These are phyloP conservation scores for Xylaria sp. DNA, from an alignment of 2,329 filamentous ascomycete species.

Conservation along the genomic window DNA sequence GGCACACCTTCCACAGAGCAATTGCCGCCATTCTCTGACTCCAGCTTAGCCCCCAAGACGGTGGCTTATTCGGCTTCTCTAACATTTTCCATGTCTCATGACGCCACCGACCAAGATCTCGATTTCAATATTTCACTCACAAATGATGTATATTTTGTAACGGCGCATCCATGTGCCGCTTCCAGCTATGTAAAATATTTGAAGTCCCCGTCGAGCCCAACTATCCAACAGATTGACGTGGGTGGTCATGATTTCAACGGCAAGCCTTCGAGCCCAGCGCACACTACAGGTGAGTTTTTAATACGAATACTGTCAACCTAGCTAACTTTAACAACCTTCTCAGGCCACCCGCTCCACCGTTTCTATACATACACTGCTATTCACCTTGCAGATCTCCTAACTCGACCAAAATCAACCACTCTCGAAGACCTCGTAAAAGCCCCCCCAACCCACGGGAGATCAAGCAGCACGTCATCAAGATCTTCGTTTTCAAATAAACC, in stretches of 20 bases:
- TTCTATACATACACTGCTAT: slow-evolving; percentile 69
- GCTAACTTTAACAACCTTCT: slow-evolving; percentile 25
- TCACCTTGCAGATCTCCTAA: slow-evolving; percentile 66
- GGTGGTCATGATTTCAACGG: slow-evolving; percentile 57
- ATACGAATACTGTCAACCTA: slow-evolving; percentile 1
- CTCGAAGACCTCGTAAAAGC: slow-evolving; percentile 35
- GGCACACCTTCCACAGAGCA: slow-evolving; percentile 57
- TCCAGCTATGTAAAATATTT: slow-evolving; percentile 67
- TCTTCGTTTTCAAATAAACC: slow-evolving; percentile 43
- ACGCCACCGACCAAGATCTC: slow-evolving; percentile 52
- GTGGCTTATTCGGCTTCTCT: slow-evolving; percentile 55
- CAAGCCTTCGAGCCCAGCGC: slow-evolving; percentile 58
- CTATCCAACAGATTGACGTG: slow-evolving; percentile 66
- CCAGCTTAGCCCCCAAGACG: slow-evolving; percentile 47
- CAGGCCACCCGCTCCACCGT: slow-evolving; percentile 72
- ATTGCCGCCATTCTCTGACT: slow-evolving; percentile 53
- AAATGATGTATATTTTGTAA: slow-evolving; percentile 72
- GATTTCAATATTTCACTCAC: slow-evolving; percentile 58
- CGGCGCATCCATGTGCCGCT: slow-evolving; percentile 71
- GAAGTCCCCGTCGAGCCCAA: slow-evolving; percentile 68
- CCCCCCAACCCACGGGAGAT: slow-evolving; percentile 27
- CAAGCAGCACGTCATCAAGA: slow-evolving; percentile 32
- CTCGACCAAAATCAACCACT: slow-evolving; percentile 53
- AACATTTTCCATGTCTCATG: slow-evolving; percentile 55
- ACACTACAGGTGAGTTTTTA: slow-evolving; percentile 57